These are phyloP conservation scores for Verticillium nubilum DNA, from an alignment of 2,329 filamentous ascomycete genomes.

Conservation along the genomic window DNA sequence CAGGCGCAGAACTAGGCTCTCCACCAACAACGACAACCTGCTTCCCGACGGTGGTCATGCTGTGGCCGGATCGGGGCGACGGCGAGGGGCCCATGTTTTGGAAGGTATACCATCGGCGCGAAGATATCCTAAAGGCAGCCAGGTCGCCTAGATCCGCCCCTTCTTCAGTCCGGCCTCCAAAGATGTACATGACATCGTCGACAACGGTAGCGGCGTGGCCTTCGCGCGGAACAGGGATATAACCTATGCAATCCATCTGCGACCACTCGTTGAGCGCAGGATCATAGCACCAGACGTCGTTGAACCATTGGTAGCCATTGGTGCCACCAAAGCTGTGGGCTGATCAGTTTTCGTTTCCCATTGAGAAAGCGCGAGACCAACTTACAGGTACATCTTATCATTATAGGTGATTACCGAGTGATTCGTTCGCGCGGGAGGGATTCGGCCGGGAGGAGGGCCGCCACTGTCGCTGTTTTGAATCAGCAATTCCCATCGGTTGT, in stretches of 20 bases:
- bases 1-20: constrained; percentile 83
- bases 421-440: constrained; percentile 88
- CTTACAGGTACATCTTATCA: constrained; percentile 89
- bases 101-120: constrained; percentile 96
- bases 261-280: constrained; percentile 77
- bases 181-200: constrained; percentile 98
- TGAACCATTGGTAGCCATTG: constrained; percentile 95
- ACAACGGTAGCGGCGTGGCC: constrained; percentile 91
- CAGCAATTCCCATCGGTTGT: constrained; percentile 93
- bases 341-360: background rate
- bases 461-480: constrained; percentile 66
- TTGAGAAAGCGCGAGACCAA: constrained; percentile 13
- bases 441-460: constrained; percentile 50
- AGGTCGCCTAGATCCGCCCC: constrained; percentile 89
- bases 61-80: constrained; percentile 89
- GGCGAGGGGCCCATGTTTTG: constrained; percentile 99
- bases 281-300: constrained; percentile 97
- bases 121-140: constrained; percentile 69
- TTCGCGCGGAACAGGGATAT: constrained; percentile 89
- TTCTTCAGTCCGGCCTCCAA: constrained; percentile 91
- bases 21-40: constrained; percentile 89
- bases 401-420: constrained; percentile 89
- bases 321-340: constrained; percentile 82
- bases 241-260: constrained; percentile 92
- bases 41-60: constrained; percentile 93